Percentiles rank a stretch among this genome's conserved stretches.
phyloP scores from a whole-genome alignment of 1,284 basidiomycete genomes.

The Cryptococcus hybrid region DNA sequence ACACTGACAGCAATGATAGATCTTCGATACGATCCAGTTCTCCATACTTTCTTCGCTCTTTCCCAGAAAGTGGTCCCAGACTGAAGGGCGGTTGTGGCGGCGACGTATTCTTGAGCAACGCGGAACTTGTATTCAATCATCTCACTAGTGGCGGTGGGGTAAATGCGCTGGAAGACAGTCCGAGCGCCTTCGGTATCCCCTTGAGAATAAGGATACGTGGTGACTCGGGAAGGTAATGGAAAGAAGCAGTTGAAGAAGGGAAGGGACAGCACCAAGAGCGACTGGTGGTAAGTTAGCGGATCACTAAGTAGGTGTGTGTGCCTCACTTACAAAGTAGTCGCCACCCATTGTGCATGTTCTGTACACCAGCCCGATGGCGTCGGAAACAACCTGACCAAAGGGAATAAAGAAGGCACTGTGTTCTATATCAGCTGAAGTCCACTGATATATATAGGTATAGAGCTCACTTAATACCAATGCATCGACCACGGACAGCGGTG shows the following conservation, averaged over 20 bases:
- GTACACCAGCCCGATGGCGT: conserved; percentile 31
- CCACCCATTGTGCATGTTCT: conserved; percentile 18
- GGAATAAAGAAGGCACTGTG: conserved; percentile 13
- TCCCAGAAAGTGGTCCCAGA: no score
- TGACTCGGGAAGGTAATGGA: conserved; percentile 47
- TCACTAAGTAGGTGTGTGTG: not conserved
- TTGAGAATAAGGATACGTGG: conserved; percentile 11
- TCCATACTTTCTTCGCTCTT: no score
- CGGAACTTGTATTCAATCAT: conserved; percentile 38
- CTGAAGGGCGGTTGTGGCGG: conserved; percentile 14
- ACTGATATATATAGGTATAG: not conserved
- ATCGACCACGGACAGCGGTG: conserved; percentile 31
- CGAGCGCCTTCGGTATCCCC: conserved; percentile 27
- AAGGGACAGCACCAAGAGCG: conserved; percentile 37
- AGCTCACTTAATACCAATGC: conserved; percentile 18
- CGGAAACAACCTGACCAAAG: conserved; percentile 33
- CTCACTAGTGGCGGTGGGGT: conserved; percentile 27
- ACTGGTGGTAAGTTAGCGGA: not conserved
- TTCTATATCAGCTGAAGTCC: conserved; percentile 11
- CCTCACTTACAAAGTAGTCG: conserved; percentile 14
- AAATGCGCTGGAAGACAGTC: conserved; percentile 25
- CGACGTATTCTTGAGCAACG: no score
- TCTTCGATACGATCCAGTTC: no score
- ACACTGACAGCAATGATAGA: no score
- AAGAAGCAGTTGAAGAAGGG: conserved; percentile 36